Percentiles rank a stretch among this genome's conserved stretches.
Evolutionary conservation across 331 rosid genomes (phyloP).

Genomic region (Malus hybrid): DNA sequence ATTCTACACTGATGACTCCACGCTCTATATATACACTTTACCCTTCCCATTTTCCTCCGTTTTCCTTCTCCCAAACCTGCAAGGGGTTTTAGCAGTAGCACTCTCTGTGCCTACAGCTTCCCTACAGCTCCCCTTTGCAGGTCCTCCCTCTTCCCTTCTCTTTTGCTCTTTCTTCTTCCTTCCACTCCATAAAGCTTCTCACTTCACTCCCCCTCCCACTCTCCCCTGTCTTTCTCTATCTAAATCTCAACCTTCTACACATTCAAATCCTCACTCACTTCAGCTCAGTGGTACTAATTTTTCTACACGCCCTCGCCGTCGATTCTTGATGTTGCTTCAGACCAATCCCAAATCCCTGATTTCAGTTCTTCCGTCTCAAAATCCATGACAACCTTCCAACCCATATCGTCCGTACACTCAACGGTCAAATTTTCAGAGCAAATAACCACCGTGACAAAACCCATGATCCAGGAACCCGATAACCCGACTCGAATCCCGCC

Average conservation of each 20-base stretch:
- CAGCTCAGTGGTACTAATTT: neutral
- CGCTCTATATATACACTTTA: conserved; percentile 34
- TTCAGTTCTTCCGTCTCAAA: neutral
- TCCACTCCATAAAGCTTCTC: neutral
- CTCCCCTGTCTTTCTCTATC: neutral
- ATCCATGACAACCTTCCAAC: neutral
- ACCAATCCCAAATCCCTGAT: neutral
- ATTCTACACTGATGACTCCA: neutral
- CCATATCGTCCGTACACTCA: conserved; percentile 9
- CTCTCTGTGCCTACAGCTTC: neutral
- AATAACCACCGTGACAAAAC: conserved; percentile 6
- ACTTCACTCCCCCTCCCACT: neutral
- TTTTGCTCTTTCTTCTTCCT: neutral
- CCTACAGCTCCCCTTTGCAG: neutral
- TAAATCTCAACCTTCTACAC: neutral
- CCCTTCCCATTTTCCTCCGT: neutral
- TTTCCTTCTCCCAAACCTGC: conserved; percentile 1
- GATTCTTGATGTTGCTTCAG: neutral
- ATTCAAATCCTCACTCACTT: neutral
- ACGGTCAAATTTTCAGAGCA: conserved; percentile 23
- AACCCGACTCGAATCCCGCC: neutral
- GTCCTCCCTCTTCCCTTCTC: neutral
- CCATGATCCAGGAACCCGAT: neutral
- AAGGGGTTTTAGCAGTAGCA: neutral
- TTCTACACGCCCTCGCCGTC: neutral